Evolutionary conservation across 805 yeast genomes (phyloP).

Genomic region (Sugiyamaella americana): DNA sequence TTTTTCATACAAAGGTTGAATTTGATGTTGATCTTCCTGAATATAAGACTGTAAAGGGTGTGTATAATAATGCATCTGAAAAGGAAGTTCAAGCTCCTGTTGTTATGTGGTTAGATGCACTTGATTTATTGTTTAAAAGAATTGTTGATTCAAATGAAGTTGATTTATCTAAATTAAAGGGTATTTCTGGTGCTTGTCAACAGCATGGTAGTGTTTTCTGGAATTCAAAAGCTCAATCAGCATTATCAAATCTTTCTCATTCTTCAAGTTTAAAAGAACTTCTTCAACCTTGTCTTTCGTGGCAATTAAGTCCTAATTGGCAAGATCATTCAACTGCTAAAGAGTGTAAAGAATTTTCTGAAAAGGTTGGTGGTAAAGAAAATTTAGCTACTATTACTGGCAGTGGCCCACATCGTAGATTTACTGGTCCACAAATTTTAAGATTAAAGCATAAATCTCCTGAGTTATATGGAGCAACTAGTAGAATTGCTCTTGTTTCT

Average conservation of each 20-base stretch:
- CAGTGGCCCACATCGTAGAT: conserved; percentile 80
- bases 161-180: conserved; percentile 54
- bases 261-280: conserved; percentile 39
- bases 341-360: conserved; percentile 60
- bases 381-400: conserved; percentile 66
- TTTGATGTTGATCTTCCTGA: conserved; percentile 60
- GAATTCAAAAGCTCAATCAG: conserved; percentile 44
- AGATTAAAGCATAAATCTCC: conserved; percentile 53
- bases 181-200: conserved; percentile 81
- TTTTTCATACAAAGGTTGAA: conserved; percentile 56
- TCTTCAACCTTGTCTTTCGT: conserved; percentile 32
- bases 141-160: conserved; percentile 44
- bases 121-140: conserved; percentile 53
- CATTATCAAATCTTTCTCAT: conserved; percentile 35
- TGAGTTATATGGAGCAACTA: conserved; percentile 48
- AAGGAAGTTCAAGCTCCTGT: conserved; percentile 75
- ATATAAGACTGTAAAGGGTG: conserved; percentile 72
- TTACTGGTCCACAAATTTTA: conserved; percentile 88
- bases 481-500: conserved; percentile 66
- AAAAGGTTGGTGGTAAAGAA: conserved; percentile 52
- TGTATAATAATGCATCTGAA: conserved; percentile 44
- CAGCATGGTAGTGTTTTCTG: conserved; percentile 90
- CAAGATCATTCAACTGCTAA: conserved; percentile 83
- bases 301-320: conserved; percentile 80
- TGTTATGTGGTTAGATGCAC: conserved; percentile 82